Percentiles rank a stretch among this genome's conserved stretches.
phyloP scores from a whole-genome alignment of 2,329 filamentous ascomycete species.

The Grosmannia huntii region DNA sequence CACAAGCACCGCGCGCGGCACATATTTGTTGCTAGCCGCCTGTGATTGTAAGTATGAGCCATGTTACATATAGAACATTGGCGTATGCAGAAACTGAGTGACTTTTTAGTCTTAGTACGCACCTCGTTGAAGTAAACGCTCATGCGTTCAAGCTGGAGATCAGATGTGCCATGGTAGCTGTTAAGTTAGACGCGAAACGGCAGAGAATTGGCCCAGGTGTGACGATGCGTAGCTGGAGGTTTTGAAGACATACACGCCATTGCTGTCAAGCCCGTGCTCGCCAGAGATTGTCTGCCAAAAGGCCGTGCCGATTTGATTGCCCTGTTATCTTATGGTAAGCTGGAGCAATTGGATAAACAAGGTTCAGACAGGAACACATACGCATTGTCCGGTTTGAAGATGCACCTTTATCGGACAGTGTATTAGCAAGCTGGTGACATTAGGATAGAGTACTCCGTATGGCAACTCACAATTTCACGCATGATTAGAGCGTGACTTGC shows the following conservation, averaged over 20 bases:
- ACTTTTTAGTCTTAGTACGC: too few relatives aligned
- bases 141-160: constrained; percentile 99
- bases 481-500: constrained; percentile 23
- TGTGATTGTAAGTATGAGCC: constrained; percentile 13
- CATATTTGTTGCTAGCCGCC: constrained; percentile 96
- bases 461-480: constrained; percentile 58
- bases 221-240: neutral
- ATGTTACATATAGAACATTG: too few relatives aligned
- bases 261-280: constrained; percentile 94
- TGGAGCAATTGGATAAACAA: neutral
- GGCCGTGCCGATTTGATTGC: constrained; percentile 99
- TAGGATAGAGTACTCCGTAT: constrained; percentile 16
- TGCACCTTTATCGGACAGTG: constrained; percentile 55
- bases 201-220: neutral
- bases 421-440: too few relatives aligned
- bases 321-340: constrained; percentile 38
- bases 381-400: constrained; percentile 99
- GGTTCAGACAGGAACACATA: constrained; percentile 31
- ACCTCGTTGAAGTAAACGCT: constrained; percentile 42
- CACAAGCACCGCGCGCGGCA: constrained; percentile 97
- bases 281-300: constrained; percentile 91
- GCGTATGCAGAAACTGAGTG: too few relatives aligned
- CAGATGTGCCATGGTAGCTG: constrained; percentile 93
- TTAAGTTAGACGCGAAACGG: too few relatives aligned
- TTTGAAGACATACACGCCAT: constrained; percentile 64